Conservation (phyloP, 1,284 basidiomycete species). For the Mycena citricolor region DNA sequence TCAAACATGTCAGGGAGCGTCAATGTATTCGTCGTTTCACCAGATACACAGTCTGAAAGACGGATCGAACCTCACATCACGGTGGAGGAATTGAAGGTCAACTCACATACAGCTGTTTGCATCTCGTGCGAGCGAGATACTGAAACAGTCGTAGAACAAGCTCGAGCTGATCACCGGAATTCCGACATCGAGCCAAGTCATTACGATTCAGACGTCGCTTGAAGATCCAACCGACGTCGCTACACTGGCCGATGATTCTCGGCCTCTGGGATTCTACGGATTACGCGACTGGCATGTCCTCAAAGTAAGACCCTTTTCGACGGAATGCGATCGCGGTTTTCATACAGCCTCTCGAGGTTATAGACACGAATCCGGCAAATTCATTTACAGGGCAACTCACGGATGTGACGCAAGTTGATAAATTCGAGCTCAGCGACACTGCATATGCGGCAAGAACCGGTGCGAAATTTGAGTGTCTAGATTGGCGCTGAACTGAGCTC, state of each 20-base stretch:
- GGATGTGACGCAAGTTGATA: slow-evolving; percentile 86
- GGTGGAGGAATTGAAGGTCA: slow-evolving; percentile 78
- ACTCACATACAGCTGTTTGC: slow-evolving; percentile 12
- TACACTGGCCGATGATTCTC: slow-evolving; percentile 63
- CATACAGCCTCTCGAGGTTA: slow-evolving; percentile 53
- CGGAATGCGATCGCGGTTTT: neutral
- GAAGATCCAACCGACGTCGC: slow-evolving; percentile 52
- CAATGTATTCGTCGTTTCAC: slow-evolving; percentile 78
- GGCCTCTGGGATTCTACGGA: slow-evolving; percentile 73
- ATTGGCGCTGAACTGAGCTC: neutral
- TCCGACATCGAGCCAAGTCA: slow-evolving; percentile 66
- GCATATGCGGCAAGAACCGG: slow-evolving; percentile 83
- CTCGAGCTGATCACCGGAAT: slow-evolving; percentile 93
- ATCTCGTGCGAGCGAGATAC: slow-evolving; percentile 13
- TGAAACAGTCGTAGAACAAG: slow-evolving; percentile 57
- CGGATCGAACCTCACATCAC: slow-evolving; percentile 74
- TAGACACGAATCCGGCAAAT: slow-evolving; percentile 72
- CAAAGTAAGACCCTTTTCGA: slow-evolving; percentile 51
- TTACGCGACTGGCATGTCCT: slow-evolving; percentile 69
- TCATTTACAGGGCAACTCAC: slow-evolving; percentile 79
- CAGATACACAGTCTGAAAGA: slow-evolving; percentile 85
- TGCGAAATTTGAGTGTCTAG: slow-evolving; percentile 30
- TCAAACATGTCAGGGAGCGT: slow-evolving; percentile 51
- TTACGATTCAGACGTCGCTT: slow-evolving; percentile 65
- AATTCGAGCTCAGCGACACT: slow-evolving; percentile 85